These are phyloP conservation scores for Cylindrotheca closterium DNA, from an alignment of 108 stramenopile genomes.

Conservation along the genomic window DNA sequence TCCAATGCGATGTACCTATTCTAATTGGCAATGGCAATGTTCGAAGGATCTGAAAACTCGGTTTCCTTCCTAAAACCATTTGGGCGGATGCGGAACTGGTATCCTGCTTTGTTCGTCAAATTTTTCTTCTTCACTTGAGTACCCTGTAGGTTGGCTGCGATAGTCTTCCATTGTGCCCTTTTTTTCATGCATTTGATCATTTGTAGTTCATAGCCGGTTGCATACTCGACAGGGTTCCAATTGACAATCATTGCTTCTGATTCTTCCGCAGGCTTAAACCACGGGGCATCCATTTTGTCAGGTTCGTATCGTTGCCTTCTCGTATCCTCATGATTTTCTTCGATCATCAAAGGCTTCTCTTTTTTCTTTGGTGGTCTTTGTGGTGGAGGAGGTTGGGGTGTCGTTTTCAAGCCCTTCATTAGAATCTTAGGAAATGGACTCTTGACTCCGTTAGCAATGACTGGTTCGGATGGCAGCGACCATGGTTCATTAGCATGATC, in stretches of 20 bases:
- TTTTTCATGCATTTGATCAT: conserved; percentile 59
- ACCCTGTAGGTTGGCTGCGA: conserved; percentile 51
- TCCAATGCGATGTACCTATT: too few species aligned
- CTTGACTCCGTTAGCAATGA: neutral
- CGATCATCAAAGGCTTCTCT: neutral
- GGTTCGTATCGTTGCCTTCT: neutral
- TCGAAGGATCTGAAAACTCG: neutral
- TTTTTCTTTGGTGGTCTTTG: neutral
- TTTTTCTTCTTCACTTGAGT: conserved; percentile 79
- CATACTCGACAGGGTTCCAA: conserved; percentile 38
- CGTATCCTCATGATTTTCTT: conserved; percentile 7
- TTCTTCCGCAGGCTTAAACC: conserved; percentile 28
- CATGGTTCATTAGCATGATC: conserved; percentile 32
- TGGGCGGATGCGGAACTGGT: conserved; percentile 75
- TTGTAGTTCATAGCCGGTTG: conserved; percentile 61
- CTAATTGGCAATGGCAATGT: neutral
- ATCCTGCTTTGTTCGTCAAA: conserved; percentile 52
- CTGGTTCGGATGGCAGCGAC: conserved; percentile 45
- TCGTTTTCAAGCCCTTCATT: neutral
- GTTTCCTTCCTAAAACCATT: neutral
- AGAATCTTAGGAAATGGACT: neutral
- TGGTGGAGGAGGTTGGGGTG: neutral
- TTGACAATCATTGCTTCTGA: conserved; percentile 54
- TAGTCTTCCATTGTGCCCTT: conserved; percentile 53
- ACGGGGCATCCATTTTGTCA: conserved; percentile 33